phyloP scores from a whole-genome alignment of 2,329 filamentous ascomycete species.

The Myotisia sp. region DNA sequence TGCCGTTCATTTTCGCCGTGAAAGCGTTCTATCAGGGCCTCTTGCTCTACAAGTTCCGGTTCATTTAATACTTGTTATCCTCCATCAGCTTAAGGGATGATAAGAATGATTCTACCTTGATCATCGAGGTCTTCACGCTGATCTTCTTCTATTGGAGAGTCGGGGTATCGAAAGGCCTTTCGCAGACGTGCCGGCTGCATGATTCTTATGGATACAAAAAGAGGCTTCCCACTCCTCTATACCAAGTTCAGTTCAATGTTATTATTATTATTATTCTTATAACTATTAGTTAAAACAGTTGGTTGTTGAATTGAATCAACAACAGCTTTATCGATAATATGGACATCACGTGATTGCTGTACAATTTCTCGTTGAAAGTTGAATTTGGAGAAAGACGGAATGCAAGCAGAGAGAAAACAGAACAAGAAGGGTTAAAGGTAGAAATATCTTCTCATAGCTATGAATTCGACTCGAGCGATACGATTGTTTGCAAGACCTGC shows the following conservation, averaged over 20 bases:
- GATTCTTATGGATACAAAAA: neutral
- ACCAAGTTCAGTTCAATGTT: too few species aligned
- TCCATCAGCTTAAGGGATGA: neutral
- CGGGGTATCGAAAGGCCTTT: slow-evolving; percentile 62
- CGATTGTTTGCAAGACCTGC: slow-evolving; percentile 12
- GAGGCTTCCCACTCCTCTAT: too few species aligned
- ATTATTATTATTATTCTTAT: too few species aligned
- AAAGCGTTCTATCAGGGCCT: slow-evolving; percentile 26
- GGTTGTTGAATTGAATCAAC: too few species aligned
- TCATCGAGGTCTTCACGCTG: slow-evolving; percentile 56
- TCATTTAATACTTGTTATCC: neutral
- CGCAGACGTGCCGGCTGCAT: slow-evolving; percentile 48
- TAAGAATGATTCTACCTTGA: slow-evolving; percentile 40
- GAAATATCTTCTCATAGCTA: slow-evolving; percentile 1
- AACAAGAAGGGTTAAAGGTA: too few species aligned
- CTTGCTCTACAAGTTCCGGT: slow-evolving; percentile 23
- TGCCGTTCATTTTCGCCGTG: slow-evolving; percentile 24
- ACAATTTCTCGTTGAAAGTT: too few species aligned
- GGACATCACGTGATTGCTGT: too few species aligned
- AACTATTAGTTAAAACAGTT: too few species aligned
- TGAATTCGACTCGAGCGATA: slow-evolving; percentile 10
- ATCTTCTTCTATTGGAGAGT: slow-evolving; percentile 42
- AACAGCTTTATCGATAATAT: too few species aligned
- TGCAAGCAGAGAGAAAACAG: too few species aligned
- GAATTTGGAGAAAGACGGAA: too few species aligned